Base-by-base conservation (phyloP, 148 eudicot species). In the Arctostaphylos glauca region DNA sequence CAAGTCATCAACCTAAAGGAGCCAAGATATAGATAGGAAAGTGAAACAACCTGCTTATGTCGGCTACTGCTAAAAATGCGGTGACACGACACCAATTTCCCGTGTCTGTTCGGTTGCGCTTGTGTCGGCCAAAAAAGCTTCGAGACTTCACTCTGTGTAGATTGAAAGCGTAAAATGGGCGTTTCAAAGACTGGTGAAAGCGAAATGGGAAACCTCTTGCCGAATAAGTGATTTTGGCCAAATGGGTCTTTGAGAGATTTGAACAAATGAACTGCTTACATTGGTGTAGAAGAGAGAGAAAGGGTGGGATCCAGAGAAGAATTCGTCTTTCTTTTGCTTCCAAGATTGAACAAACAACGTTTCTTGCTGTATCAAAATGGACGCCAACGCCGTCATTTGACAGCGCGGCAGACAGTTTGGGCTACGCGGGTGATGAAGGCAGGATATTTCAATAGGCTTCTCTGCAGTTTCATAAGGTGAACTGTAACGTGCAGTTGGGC, bases 1-100 rank as follows among this genome's bases (percentile, higher is more conserved):
- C n/a, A 49, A 71, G 58, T 41, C 25, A 2, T 19, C 38, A 43
- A 2, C 53, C 53, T 50, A 8, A 41, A 13, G 58, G 9, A 47
- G 71, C 16, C 44, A 19, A 59, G 3, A 44, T 13, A 76, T 12
- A 64, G 13, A 76, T 44, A 23, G 43, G 44, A 80, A 9, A 52
- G 56, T 46, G 50, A 71, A 71, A 81, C 53, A n/a, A 72, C 67
- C 56, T 41, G 56, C 68, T 50, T 76, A 81, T 67, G 70, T 67
- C 52, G 58, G n/a, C 19, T 78, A 70, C 67, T n/a, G 55, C 38
- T 3, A 77, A 77, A 55, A 70, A 16, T 21, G 64, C 52, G 70
- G 38, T 56, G 46, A 3, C 46, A 2, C 9, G 2, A 55, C 21
- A 2, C 19, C 23, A 2, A 6, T 77, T 2, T 38, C 10, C 19